Base-by-base conservation (phyloP, 2,329 filamentous ascomycete species). In the Phaeophleospora eucalypticola region DNA sequence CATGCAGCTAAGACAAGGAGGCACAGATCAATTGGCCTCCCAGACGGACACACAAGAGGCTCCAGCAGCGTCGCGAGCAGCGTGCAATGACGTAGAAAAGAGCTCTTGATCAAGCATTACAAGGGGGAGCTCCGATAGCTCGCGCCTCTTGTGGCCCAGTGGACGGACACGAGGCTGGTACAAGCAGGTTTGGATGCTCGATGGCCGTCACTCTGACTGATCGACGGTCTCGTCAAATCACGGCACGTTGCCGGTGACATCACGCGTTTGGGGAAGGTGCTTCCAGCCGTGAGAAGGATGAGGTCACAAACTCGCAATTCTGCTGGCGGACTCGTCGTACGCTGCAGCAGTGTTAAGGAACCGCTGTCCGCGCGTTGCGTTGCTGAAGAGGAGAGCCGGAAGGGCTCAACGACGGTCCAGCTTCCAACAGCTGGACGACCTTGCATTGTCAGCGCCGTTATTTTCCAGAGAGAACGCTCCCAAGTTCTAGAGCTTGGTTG, bases 81-180 rank as follows among this genome's bases (percentile, higher is more conserved):
- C 38, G 38, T 51, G 49, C 48, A 29, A 29, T 29, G 24, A 29
- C 24, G 24, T 29, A 29, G 24, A 29, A 29, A 29, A 29, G 24
- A 29, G 12, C 7, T 12, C 24, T 29, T 29, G 24, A 29, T 7
- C 24, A 29, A 12, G 24, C 24, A 29, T 29, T 29, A 12, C 19
- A 20, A 44, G 45, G 45, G 35, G 36, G 48, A 52, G 46, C 46
- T 51, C 37, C 39, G 41, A 50, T 46, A 58, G 56, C 56, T 59
- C 51, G 51, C 56, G 52, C 56, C 56, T 56, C 56, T 35, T 58
- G 56, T 58, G 56, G 56, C 56, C 24, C 56, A 57, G 52, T 54
- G 49, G 45, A 27, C 29, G 45, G 36, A 12, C 34, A 52, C 44
- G 46, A 40, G 48, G 49, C 48, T 50, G 45, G 39, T 29, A 29